Conservation (phyloP, 352 stramenopile genomes). For the Pythium sp. region DNA sequence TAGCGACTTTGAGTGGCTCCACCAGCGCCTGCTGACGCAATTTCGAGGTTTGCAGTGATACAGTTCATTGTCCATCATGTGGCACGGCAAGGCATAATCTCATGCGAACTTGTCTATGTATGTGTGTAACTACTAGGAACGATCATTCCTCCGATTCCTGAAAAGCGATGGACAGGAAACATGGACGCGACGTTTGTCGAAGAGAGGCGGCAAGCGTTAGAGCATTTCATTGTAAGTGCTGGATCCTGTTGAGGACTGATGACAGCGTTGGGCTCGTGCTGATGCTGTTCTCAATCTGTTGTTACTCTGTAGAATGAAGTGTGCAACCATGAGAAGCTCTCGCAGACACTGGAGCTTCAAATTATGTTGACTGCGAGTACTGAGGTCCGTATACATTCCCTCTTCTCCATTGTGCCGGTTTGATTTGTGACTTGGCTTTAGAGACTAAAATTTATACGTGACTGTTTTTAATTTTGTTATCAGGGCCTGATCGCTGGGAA, state of each 20-base stretch:
- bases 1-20: slow-evolving; percentile 90
- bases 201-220: slow-evolving; percentile 80
- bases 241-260: background rate
- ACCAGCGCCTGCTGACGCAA: slow-evolving; percentile 69
- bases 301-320: slow-evolving; percentile 73
- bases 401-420: background rate
- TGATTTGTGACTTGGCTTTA: too few species aligned
- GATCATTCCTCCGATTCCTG: slow-evolving; percentile 86
- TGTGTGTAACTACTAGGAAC: slow-evolving; percentile 39
- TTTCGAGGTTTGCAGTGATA: slow-evolving; percentile 57
- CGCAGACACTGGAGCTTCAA: slow-evolving; percentile 77
- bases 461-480: background rate
- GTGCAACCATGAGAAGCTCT: slow-evolving; percentile 80
- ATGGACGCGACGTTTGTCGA: slow-evolving; percentile 90
- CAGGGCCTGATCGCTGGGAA: slow-evolving; percentile 81
- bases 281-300: background rate
- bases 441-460: background rate
- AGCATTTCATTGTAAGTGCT: slow-evolving; percentile 80
- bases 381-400: slow-evolving; percentile 37
- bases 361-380: slow-evolving; percentile 80
- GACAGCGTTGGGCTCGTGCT: slow-evolving; percentile 3
- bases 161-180: slow-evolving; percentile 87
- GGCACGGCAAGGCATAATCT: background rate
- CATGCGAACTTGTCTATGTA: background rate
- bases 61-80: background rate